Evolutionary conservation across 176 grass and related monocot species (phyloP).

Genomic region (Alopecurus myosuroides): DNA sequence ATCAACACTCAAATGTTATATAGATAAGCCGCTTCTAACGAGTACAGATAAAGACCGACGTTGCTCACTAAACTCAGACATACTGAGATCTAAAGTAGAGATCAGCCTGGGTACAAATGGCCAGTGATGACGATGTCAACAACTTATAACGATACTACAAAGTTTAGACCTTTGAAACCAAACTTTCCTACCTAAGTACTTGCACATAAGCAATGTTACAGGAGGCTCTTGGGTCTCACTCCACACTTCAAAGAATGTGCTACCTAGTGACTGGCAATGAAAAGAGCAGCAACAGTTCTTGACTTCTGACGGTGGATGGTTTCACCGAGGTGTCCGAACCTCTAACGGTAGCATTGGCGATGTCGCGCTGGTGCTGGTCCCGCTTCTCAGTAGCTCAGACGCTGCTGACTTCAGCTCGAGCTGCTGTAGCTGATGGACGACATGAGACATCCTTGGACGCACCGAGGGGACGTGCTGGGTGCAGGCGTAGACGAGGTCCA

Average conservation of each 20-base stretch:
- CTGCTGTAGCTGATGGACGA: slow-evolving; percentile 92
- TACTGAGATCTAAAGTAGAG: not conserved
- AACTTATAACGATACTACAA: not conserved
- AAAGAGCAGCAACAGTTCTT: not conserved
- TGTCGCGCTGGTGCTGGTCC: slow-evolving; percentile 81
- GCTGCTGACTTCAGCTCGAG: slow-evolving; percentile 63
- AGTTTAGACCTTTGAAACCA: not conserved
- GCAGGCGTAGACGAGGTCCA: slow-evolving; percentile 87
- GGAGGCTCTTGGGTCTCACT: slow-evolving; percentile 10
- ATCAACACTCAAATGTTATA: not conserved
- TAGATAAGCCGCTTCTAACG: not conserved
- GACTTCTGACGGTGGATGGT: not conserved
- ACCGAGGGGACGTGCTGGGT: slow-evolving; percentile 95
- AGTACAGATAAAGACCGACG: not conserved
- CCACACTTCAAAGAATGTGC: not conserved
- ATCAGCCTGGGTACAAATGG: slow-evolving; percentile 7
- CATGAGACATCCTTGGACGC: slow-evolving; percentile 93
- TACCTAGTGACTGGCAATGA: not conserved
- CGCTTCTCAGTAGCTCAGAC: slow-evolving; percentile 65
- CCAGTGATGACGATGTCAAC: not conserved
- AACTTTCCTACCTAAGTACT: not conserved
- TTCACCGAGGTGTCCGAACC: slow-evolving; percentile 67
- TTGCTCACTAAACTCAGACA: not conserved
- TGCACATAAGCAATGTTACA: slow-evolving; percentile 13
- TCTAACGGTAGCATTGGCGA: slow-evolving; percentile 93